Evolutionary conservation across 2,329 filamentous ascomycete species (phyloP).

Genomic region (Blastomyces emzantsi): DNA sequence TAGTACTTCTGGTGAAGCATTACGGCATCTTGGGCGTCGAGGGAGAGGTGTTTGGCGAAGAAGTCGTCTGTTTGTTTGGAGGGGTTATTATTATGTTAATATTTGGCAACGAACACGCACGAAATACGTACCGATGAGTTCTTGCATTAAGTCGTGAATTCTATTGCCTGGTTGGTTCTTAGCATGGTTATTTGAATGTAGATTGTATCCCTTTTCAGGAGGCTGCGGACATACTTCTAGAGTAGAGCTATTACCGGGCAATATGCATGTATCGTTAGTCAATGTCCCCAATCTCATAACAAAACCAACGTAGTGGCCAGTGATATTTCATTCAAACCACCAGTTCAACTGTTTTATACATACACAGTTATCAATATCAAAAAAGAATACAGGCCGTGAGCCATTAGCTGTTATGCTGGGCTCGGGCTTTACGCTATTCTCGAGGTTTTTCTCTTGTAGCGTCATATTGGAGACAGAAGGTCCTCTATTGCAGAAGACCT

Average conservation of each 20-base stretch:
- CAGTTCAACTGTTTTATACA: slow-evolving; percentile 24
- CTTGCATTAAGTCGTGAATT: slow-evolving; percentile 81
- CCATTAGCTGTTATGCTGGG: slow-evolving; percentile 19
- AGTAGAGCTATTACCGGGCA: slow-evolving; percentile 54
- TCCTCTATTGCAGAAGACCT: not conserved
- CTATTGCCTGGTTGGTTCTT: slow-evolving; percentile 49
- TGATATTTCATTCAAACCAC: not conserved
- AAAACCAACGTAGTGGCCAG: not conserved
- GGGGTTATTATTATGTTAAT: slow-evolving; percentile 22
- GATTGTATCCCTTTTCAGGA: not conserved
- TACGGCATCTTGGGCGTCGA: slow-evolving; percentile 69
- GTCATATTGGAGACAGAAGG: not conserved
- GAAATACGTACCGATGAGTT: slow-evolving; percentile 54
- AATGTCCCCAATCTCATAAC: not conserved
- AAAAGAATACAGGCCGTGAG: slow-evolving; percentile 54
- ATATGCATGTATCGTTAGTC: slow-evolving; percentile 9
- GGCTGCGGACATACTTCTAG: slow-evolving; percentile 54
- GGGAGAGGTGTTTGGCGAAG: slow-evolving; percentile 59
- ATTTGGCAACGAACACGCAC: slow-evolving; percentile 26
- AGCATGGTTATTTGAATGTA: slow-evolving; percentile 7
- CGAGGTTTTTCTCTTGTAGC: not conserved
- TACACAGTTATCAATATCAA: slow-evolving; percentile 97
- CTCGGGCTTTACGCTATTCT: not conserved
- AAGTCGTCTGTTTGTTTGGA: slow-evolving; percentile 42
- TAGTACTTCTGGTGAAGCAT: slow-evolving; percentile 88